Percentiles rank a stretch among this genome's conserved stretches.
Evolutionary conservation across 352 stramenopile genomes (phyloP).

Genomic region (Peronospora destructor): DNA sequence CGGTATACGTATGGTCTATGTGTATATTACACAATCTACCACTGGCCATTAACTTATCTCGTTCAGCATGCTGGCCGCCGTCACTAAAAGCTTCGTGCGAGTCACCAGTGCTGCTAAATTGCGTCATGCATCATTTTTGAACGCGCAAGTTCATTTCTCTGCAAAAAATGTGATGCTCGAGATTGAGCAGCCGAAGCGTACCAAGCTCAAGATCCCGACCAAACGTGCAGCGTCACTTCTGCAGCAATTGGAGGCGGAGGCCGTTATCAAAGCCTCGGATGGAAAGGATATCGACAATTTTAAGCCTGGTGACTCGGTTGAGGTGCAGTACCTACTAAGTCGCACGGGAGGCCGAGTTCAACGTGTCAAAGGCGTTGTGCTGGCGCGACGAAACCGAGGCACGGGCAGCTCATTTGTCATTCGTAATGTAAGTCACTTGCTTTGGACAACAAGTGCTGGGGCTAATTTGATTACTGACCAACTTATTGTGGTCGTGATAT

Average conservation of each 20-base stretch:
- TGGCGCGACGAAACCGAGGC: constrained; percentile 73
- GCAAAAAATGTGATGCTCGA: constrained; percentile 14
- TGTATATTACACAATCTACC: constrained; percentile 14
- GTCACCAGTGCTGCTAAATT: constrained; percentile 21
- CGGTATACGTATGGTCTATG: no score
- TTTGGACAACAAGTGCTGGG: neutral
- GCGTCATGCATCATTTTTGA: constrained; percentile 29
- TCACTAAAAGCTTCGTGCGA: constrained; percentile 45
- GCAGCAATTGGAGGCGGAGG: constrained; percentile 60
- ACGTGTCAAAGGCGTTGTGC: constrained; percentile 74
- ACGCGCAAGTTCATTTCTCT: constrained; percentile 36
- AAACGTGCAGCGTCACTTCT: constrained; percentile 66
- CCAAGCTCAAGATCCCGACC: constrained; percentile 78
- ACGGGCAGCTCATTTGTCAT: constrained; percentile 81
- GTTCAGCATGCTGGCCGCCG: constrained; percentile 46
- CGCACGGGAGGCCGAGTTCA: constrained; percentile 64
- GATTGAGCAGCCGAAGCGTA: constrained; percentile 35
- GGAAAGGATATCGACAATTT: constrained; percentile 68
- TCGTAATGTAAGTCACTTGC: constrained; percentile 55
- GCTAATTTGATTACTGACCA: neutral
- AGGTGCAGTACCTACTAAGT: constrained; percentile 77
- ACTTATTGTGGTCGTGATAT: neutral
- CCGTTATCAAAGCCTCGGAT: constrained; percentile 50
- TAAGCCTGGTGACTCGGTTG: constrained; percentile 69
- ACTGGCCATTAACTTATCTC: constrained; percentile 10